phyloP scores from a whole-genome alignment of 2,329 filamentous ascomycete genomes.

The Colletotrichum sp. region DNA sequence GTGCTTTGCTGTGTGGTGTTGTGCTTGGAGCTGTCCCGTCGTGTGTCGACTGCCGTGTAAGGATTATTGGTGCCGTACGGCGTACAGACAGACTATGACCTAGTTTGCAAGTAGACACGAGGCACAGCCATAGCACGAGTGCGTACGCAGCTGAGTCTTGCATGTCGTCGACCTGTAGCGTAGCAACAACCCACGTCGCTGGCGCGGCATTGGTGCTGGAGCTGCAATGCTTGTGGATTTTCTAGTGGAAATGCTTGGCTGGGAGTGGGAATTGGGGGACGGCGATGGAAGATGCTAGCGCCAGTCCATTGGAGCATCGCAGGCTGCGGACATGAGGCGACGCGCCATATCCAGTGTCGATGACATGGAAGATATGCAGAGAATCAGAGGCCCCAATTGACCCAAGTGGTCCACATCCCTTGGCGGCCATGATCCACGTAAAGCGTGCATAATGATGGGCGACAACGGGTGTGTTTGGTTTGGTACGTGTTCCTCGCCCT shows the following conservation, averaged over 20 bases:
- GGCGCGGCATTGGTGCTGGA: not conserved
- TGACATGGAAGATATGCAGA: not conserved
- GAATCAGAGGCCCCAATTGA: not conserved
- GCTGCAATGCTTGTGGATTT: not conserved
- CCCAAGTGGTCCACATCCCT: not conserved
- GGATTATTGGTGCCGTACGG: not conserved
- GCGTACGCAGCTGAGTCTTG: not conserved
- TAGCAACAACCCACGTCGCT: not conserved
- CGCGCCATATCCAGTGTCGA: not conserved
- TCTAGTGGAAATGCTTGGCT: not conserved
- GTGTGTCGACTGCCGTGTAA: not conserved
- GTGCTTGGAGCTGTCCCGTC: not conserved
- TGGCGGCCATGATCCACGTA: not conserved
- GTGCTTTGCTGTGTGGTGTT: not conserved
- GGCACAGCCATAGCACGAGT: not conserved
- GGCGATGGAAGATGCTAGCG: not conserved
- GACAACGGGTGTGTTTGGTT: not conserved
- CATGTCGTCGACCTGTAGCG: not conserved
- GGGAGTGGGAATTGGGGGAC: not conserved
- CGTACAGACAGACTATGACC: not conserved
- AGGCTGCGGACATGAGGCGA: not conserved
- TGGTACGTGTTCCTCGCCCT: not conserved
- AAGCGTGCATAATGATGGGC: conserved; percentile 1
- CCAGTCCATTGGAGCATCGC: not conserved
- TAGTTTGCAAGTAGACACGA: not conserved